A percentile compares a stretch with the other conserved stretches of the same genome.
Conservation (phyloP, 495 filamentous ascomycete genomes). For the Penicillium bovifimosum region DNA sequence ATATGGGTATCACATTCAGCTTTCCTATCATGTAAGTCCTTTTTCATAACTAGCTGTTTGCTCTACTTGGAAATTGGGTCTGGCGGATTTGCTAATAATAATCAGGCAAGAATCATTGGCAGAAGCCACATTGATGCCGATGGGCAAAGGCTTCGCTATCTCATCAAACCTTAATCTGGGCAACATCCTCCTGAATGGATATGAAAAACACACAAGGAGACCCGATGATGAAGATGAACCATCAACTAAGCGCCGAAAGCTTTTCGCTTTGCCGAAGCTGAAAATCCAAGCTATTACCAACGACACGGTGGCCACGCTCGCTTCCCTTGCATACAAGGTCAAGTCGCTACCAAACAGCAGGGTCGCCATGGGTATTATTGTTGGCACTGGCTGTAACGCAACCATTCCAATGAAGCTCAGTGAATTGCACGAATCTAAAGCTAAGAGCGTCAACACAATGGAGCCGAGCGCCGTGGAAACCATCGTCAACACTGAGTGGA, state of each 20-base stretch:
- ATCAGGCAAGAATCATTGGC: conserved; percentile 66
- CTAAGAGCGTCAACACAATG: conserved; percentile 35
- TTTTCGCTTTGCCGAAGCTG: conserved; percentile 55
- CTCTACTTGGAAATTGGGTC: not conserved
- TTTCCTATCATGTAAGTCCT: conserved; percentile 72
- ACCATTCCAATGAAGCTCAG: conserved; percentile 66
- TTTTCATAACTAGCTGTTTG: not conserved
- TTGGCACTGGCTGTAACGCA: conserved; percentile 79
- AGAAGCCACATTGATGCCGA: conserved; percentile 74
- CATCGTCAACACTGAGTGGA: conserved; percentile 83
- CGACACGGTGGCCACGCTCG: conserved; percentile 73
- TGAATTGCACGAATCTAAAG: conserved; percentile 60
- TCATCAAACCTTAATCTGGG: conserved; percentile 66
- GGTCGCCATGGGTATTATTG: conserved; percentile 75
- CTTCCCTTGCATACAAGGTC: conserved; percentile 65
- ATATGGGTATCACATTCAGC: conserved; percentile 80
- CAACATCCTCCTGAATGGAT: conserved; percentile 61
- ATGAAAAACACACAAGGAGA: conserved; percentile 52
- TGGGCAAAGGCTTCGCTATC: conserved; percentile 85
- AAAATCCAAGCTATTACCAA: conserved; percentile 75
- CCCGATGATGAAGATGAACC: conserved; percentile 42
- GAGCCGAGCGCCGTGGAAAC: conserved; percentile 51
- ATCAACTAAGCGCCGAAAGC: conserved; percentile 40
- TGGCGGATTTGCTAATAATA: conserved; percentile 10
- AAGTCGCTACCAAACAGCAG: conserved; percentile 60